Evolutionary conservation across 257 asterid genomes (phyloP), one percentile per base, ranked within the genome.

Genomic region (Petunia secreta): DNA sequence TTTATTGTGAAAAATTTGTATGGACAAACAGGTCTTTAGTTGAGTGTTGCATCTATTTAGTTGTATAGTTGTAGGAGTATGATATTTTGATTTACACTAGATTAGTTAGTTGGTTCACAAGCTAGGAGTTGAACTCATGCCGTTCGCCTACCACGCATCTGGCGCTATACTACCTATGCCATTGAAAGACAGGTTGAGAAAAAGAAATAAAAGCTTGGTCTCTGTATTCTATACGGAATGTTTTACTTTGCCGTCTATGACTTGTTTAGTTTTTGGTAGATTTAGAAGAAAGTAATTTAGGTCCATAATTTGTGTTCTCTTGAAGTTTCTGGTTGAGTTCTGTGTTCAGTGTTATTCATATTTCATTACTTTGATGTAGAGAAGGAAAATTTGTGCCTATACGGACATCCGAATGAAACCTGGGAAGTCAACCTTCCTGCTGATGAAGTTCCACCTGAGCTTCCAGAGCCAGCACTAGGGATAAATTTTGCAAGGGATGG

Each of bases 371-470:
- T 67, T 37, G 66, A 16, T 84, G 36, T 82, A 94, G 98, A 94
- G 91, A 94, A 94, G 91, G 98, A 94, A 79, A 94, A 94, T 85
- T 87, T 94, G 90, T 94, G 97, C 88, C 84, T 94, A 5, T 94
- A 94, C 82, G 98, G 98, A 74, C 95, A 92, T 89, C 85, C 93
- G 7, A 89, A 94, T 85, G 97, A 92, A 84, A 86, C 91, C 41
- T 94, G 98, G 97, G 98, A 94, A 86, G 98, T 94, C 67, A 90
- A 85, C 83, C 93, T 92, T 75, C 98, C 98, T 67, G 98, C 98
- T 67, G 98, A 94, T 84, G 98, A 94, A 84, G 98, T 94, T 80
- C 98, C 98, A 44, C 97, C 98, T 9, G 98, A 94, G 87, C 97
- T 94, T 81, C 98, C 98, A 36, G 98, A 94, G 85, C 98, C 98